Conservation (phyloP, 371 early-diverging fungal genomes). For the Mortierella sp. region DNA sequence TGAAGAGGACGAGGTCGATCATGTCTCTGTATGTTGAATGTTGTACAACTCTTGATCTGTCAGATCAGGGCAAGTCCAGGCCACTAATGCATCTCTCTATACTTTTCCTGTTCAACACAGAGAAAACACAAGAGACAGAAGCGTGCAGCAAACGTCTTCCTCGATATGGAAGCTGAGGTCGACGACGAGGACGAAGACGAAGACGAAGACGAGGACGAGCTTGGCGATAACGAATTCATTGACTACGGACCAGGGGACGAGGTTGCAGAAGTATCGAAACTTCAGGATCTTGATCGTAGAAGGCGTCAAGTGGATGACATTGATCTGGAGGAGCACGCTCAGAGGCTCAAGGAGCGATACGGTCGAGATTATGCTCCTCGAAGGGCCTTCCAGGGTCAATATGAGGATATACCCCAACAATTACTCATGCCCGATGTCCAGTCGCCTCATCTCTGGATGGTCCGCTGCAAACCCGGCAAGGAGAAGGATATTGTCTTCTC, state of each 20-base stretch:
- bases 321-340: constrained; percentile 89
- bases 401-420: constrained; percentile 80
- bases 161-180: constrained; percentile 78
- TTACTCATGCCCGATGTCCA: constrained; percentile 87
- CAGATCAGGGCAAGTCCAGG: background rate
- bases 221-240: constrained; percentile 76
- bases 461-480: constrained; percentile 91
- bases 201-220: constrained; percentile 80
- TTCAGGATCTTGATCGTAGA: constrained; percentile 77
- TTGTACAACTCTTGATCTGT: constrained; percentile 11
- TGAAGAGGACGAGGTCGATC: constrained; percentile 60
- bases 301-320: constrained; percentile 74
- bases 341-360: constrained; percentile 81
- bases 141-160: constrained; percentile 59
- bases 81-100: background rate
- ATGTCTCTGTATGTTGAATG: constrained; percentile 45
- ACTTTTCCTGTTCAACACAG: constrained; percentile 2
- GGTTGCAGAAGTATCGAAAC: constrained; percentile 64
- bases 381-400: constrained; percentile 64
- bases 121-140: constrained; percentile 59
- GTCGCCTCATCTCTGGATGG: constrained; percentile 96
- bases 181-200: constrained; percentile 84
- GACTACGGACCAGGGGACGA: constrained; percentile 78
- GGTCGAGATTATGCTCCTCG: constrained; percentile 64
- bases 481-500: constrained; percentile 89